phyloP scores from a whole-genome alignment of 345 rosid genomes.

The Aquilaria yunnanensis region DNA sequence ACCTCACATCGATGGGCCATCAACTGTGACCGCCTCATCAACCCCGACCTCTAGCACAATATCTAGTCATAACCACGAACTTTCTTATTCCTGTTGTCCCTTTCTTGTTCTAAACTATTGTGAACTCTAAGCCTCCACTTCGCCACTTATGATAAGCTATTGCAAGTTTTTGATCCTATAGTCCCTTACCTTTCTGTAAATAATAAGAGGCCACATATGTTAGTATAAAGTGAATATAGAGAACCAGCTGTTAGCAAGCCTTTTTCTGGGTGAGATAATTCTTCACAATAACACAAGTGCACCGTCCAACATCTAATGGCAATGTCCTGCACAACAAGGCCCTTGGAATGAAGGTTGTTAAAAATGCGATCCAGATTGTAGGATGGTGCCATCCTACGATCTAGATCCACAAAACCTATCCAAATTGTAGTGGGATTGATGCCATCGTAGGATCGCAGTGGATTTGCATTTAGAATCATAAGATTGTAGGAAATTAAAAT shows the following conservation, averaged over 20 bases:
- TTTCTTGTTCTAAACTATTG: constrained; percentile 60
- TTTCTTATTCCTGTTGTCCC: constrained; percentile 18
- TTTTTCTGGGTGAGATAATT: constrained; percentile 29
- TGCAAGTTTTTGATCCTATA: constrained; percentile 80
- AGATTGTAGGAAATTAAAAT: too few relatives aligned
- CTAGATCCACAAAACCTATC: too few relatives aligned
- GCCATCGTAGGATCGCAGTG: too few relatives aligned
- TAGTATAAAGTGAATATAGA: constrained; percentile 72
- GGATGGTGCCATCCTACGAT: too few relatives aligned
- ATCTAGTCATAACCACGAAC: too few relatives aligned
- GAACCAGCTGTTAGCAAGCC: constrained; percentile 45
- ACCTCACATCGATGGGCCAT: too few relatives aligned
- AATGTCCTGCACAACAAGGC: constrained; percentile 73
- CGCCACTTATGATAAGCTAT: constrained; percentile 63
- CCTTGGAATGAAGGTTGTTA: constrained; percentile 29
- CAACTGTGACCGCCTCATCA: too few relatives aligned
- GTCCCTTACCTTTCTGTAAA: constrained; percentile 84
- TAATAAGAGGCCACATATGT: constrained; percentile 34
- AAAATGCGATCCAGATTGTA: too few relatives aligned
- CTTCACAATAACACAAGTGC: constrained; percentile 79
- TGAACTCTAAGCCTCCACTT: constrained; percentile 59
- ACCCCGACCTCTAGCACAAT: too few relatives aligned
- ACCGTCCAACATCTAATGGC: constrained; percentile 85
- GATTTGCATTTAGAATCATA: too few relatives aligned
- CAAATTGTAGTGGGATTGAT: too few relatives aligned